Evolutionary conservation across 495 filamentous ascomycete species (phyloP).

Genomic region (Penicillium ucsense): DNA sequence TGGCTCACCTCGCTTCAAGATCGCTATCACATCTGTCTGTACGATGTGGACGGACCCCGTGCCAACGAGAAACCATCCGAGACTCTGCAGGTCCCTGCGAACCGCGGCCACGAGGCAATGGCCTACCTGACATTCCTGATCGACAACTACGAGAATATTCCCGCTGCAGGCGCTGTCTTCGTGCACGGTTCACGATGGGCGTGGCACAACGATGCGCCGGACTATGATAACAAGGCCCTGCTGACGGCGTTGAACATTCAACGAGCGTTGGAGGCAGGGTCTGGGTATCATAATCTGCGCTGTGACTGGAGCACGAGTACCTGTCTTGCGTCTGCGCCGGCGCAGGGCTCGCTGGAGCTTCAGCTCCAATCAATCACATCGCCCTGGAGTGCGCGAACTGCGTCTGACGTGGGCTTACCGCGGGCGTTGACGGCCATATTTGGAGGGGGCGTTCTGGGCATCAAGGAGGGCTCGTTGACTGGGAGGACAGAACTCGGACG

Average conservation of each 20-base stretch:
- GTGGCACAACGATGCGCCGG: slow-evolving; percentile 35
- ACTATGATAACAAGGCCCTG: slow-evolving; percentile 33
- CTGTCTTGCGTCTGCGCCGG: slow-evolving; percentile 18
- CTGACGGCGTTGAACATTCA: slow-evolving; percentile 23
- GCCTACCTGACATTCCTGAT: slow-evolving; percentile 59
- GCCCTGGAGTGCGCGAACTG: slow-evolving; percentile 32
- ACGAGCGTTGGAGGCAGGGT: slow-evolving; percentile 16
- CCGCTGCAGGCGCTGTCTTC: slow-evolving; percentile 35
- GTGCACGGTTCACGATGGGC: slow-evolving; percentile 34
- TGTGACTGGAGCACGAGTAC: slow-evolving; percentile 38
- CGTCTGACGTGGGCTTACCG: slow-evolving; percentile 27
- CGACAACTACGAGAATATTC: slow-evolving; percentile 53
- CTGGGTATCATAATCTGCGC: slow-evolving; percentile 37
- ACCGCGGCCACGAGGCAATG: slow-evolving; percentile 62
- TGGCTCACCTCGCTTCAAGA: slow-evolving; percentile 25
- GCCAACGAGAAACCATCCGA: slow-evolving; percentile 17
- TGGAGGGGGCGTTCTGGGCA: slow-evolving; percentile 8
- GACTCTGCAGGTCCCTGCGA: slow-evolving; percentile 46
- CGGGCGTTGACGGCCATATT: slow-evolving; percentile 24
- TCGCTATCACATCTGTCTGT: slow-evolving; percentile 36
- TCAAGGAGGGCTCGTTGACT: not conserved
- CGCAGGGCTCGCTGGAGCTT: slow-evolving; percentile 32
- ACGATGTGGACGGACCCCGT: slow-evolving; percentile 44
- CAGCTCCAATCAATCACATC: slow-evolving; percentile 23
- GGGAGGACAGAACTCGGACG: slow-evolving; percentile 13